Conservation (phyloP, 768 basidiomycete genomes). For the Phlebiopsis gigantea region DNA sequence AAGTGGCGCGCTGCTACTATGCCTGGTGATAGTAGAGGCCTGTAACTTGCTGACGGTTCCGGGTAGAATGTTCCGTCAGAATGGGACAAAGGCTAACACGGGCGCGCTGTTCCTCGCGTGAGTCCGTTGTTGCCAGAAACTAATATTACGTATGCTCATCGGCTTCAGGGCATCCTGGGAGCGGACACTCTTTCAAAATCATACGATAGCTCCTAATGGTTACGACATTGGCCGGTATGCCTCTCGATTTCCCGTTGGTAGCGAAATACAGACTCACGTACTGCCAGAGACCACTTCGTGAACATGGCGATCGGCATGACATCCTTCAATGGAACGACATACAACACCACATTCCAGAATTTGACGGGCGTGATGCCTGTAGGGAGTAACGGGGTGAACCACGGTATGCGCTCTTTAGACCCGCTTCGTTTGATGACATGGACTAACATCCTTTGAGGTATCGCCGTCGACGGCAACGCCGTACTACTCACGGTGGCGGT, state of each 20-base stretch:
- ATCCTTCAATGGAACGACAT: conserved; percentile 39
- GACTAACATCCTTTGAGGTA: conserved; percentile 31
- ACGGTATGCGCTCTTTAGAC: conserved; percentile 32
- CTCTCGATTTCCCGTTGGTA: background rate
- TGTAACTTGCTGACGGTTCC: too few relatives aligned
- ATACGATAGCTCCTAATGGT: conserved; percentile 41
- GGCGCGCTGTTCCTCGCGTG: conserved; percentile 55
- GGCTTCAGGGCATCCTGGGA: conserved; percentile 41
- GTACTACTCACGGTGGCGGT: conserved; percentile 51
- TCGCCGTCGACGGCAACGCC: conserved; percentile 54
- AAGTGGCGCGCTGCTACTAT: too few relatives aligned
- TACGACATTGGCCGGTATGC: conserved; percentile 43
- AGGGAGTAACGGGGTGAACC: conserved; percentile 48
- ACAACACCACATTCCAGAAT: conserved; percentile 39
- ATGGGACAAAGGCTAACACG: conserved; percentile 44
- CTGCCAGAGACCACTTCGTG: conserved; percentile 34
- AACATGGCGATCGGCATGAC: conserved; percentile 33
- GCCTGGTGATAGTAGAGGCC: too few relatives aligned
- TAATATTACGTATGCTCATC: background rate
- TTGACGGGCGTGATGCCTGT: conserved; percentile 49
- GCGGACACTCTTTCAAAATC: conserved; percentile 32
- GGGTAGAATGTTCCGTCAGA: conserved; percentile 48
- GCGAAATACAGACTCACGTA: background rate
- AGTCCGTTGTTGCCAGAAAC: conserved; percentile 15
- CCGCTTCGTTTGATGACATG: background rate